Base-by-base conservation (phyloP, 805 yeast genomes). In the Lachancea nothofagi region DNA sequence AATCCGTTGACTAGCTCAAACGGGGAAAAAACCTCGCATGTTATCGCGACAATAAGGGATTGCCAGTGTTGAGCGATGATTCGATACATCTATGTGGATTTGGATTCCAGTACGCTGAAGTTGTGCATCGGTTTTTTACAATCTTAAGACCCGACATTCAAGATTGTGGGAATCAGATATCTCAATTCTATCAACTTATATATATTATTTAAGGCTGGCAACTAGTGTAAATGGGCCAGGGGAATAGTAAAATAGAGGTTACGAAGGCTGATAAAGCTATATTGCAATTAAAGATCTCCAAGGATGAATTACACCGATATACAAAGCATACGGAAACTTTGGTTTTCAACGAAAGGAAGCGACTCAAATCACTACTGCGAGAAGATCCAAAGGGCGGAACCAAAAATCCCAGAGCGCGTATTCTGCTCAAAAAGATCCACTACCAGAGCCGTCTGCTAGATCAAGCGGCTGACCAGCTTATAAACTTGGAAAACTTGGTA, bases 231-330 rank as follows among this genome's bases (percentile, higher is more conserved):
- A 64, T 64, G 69, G 69, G 69, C 8, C 67, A 64, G 29, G 52
- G 53, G 29, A 40, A 55, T 13, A 67, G 75, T 15, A 71, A 74
- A 37, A 75, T 78, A 1, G 79, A 76, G 54, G 78, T 90, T 14
- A 86, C 95, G 5, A 71, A 80, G 26, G 89, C 88, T 50, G 98
- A 93, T 55, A 75, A 70, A 54, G 96, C 97, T 0, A 75, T 93
- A 8, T 70, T 87, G 47, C 93, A 89, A 55, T 70, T 93, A 50
- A 93, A 93, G 58, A 67, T 83, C 27, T 97, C 94, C 51, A 70
- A 96, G 44, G 98, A 93, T 62, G 81, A 80, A 47, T 70, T 93
- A 17, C 75, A 75, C 49, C 84, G 82, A 59, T 84, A 88, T 47
- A 62, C 69, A 9, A 59, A 56, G 33, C 75, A 77, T 44, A 72